Conservation (phyloP, 169 alveolate species). For the Eimeria acervulina region DNA sequence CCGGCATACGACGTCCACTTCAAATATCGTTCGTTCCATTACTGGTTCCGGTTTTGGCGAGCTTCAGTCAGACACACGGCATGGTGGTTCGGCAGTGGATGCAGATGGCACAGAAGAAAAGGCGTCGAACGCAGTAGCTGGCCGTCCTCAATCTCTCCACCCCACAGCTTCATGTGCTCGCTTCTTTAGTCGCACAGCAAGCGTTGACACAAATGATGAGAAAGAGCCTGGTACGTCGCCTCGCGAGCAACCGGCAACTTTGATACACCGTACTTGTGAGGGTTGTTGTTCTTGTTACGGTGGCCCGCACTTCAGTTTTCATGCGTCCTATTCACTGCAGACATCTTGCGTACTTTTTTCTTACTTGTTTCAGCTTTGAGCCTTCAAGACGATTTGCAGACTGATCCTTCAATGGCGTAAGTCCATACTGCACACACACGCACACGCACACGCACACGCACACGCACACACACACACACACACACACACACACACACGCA, state of each 20-base stretch:
- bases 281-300: neutral
- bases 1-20: slow-evolving; percentile 54
- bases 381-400: slow-evolving; percentile 48
- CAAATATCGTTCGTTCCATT: slow-evolving; percentile 65
- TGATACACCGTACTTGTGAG: neutral
- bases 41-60: slow-evolving; percentile 67
- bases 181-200: slow-evolving; percentile 57
- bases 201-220: slow-evolving; percentile 59
- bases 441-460: too few species aligned
- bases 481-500: too few species aligned
- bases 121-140: slow-evolving; percentile 2
- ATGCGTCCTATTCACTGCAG: neutral
- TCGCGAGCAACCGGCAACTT: neutral
- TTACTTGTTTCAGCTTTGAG: slow-evolving; percentile 1
- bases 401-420: slow-evolving; percentile 79
- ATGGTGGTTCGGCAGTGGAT: slow-evolving; percentile 11
- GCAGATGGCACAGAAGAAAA: slow-evolving; percentile 49
- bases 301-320: neutral
- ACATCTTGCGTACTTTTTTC: neutral
- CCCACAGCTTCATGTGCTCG: slow-evolving; percentile 43
- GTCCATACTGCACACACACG: neutral
- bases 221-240: slow-evolving; percentile 61
- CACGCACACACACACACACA: too few species aligned
- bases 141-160: slow-evolving; percentile 50
- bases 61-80: slow-evolving; percentile 27